Conservation (phyloP, 176 grass and related monocot genomes). For the Hordeum marinum region DNA sequence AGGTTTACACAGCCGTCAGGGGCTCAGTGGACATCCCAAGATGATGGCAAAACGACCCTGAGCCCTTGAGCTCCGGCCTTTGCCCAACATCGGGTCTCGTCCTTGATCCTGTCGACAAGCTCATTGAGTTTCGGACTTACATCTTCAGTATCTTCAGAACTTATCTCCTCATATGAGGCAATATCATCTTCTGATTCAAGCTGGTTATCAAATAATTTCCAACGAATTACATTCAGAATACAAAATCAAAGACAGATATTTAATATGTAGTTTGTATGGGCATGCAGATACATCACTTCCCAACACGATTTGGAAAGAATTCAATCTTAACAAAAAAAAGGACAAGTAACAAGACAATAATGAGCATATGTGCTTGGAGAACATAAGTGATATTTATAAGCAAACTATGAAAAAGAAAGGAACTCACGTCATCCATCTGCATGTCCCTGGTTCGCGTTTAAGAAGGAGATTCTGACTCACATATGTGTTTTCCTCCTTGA, state of each 20-base stretch:
- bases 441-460: neutral
- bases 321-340: neutral
- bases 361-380: neutral
- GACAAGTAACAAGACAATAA: neutral
- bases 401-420: neutral
- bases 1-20: no score
- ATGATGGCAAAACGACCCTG: no score
- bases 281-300: neutral
- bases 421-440: slow-evolving; percentile 2
- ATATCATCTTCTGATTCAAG: neutral
- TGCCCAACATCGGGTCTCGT: no score
- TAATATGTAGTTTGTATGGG: neutral
- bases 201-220: slow-evolving; percentile 8
- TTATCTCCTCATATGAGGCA: neutral
- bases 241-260: neutral
- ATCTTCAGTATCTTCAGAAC: slow-evolving; percentile 37
- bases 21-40: no score
- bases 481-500: neutral
- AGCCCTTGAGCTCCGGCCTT: no score
- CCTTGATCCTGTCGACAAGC: no score
- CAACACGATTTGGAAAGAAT: neutral
- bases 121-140: slow-evolving; percentile 23
- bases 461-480: neutral
- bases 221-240: neutral
- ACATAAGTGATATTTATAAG: neutral